Evolutionary conservation across 495 filamentous ascomycete genomes (phyloP).

Genomic region (Aspergillus homomorphus): DNA sequence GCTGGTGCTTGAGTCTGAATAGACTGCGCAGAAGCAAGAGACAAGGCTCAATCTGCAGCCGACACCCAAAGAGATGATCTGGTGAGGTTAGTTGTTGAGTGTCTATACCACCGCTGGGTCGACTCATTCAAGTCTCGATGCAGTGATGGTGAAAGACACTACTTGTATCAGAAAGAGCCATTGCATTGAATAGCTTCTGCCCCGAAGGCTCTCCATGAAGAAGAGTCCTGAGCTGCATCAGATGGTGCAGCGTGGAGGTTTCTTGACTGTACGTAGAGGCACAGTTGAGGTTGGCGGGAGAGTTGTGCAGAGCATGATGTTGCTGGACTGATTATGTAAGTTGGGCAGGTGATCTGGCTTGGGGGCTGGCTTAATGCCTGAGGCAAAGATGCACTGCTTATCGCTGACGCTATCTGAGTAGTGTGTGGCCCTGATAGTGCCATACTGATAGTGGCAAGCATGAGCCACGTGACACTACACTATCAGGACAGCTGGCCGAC

Average conservation of each 20-base stretch:
- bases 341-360: conserved; percentile 18
- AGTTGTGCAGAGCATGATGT: conserved; percentile 17
- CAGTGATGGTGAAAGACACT: neutral
- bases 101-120: conserved; percentile 7
- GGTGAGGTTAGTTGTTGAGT: conserved; percentile 4
- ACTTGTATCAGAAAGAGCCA: neutral
- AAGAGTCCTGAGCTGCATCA: neutral
- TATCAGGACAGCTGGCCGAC: conserved; percentile 31
- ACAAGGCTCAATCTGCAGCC: neutral
- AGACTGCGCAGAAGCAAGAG: neutral
- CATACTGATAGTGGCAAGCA: neutral
- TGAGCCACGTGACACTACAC: conserved; percentile 18
- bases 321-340: conserved; percentile 19
- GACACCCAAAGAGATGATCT: neutral
- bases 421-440: neutral
- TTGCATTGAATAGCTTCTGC: neutral
- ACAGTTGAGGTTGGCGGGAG: conserved; percentile 13
- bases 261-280: conserved; percentile 5
- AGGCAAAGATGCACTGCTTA: conserved; percentile 7
- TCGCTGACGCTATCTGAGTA: neutral
- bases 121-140: conserved; percentile 6
- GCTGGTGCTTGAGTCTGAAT: neutral
- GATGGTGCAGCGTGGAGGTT: conserved; percentile 12
- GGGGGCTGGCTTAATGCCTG: conserved; percentile 5
- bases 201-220: neutral